phyloP scores from a whole-genome alignment of 1,284 basidiomycete genomes.

The Gymnopus androsaceus region DNA sequence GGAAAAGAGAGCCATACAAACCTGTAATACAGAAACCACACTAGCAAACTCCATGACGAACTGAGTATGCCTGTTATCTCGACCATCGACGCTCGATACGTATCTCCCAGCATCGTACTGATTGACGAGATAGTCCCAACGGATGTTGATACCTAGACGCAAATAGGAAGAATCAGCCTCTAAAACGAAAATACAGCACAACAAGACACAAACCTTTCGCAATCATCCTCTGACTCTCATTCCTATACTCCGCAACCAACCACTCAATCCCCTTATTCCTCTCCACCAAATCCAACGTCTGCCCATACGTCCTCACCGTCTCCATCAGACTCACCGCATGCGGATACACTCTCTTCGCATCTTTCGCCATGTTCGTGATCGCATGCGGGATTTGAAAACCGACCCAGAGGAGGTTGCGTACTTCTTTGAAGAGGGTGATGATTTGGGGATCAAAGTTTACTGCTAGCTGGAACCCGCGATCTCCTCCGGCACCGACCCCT shows the following conservation, averaged over 20 bases:
- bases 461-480: conserved; percentile 78
- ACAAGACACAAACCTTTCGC: conserved; percentile 61
- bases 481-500: too few relatives aligned
- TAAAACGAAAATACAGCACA: conserved; percentile 1
- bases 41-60: conserved; percentile 96
- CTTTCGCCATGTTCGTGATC: conserved; percentile 95
- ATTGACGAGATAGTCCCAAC: conserved; percentile 97
- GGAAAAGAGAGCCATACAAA: conserved; percentile 27
- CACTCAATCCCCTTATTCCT: conserved; percentile 89
- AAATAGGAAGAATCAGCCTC: conserved; percentile 12
- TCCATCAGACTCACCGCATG: conserved; percentile 99
- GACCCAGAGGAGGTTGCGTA: conserved; percentile 93
- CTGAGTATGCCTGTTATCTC: conserved; percentile 88
- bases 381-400: conserved; percentile 94
- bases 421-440: conserved; percentile 98
- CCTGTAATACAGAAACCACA: conserved; percentile 85
- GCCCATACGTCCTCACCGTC: conserved; percentile 94
- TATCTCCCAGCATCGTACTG: conserved; percentile 82
- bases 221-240: conserved; percentile 90
- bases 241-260: conserved; percentile 90
- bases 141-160: conserved; percentile 79
- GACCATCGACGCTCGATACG: conserved; percentile 68
- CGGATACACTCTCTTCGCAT: conserved; percentile 96
- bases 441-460: conserved; percentile 99
- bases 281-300: conserved; percentile 89